Evolutionary conservation across 2,329 filamentous ascomycete species (phyloP).

Genomic region (Ascocoryne sarcoides): DNA sequence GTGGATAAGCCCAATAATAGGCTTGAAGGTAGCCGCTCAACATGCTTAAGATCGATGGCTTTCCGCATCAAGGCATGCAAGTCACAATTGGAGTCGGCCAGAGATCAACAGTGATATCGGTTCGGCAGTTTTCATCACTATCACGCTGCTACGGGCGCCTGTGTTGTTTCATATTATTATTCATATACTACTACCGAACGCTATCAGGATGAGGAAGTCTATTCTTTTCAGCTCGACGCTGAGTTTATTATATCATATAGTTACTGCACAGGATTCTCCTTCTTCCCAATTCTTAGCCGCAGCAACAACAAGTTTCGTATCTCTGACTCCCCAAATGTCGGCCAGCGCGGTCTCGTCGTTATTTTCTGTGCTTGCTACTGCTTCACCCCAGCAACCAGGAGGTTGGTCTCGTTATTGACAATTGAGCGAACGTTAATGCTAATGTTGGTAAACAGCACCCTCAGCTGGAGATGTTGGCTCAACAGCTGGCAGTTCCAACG

Average conservation of each 20-base stretch:
- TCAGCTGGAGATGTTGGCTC: slow-evolving; percentile 26
- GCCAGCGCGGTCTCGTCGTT: slow-evolving; percentile 25
- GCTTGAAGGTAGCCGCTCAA: slow-evolving; percentile 19
- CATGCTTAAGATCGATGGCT: slow-evolving; percentile 15
- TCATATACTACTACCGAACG: slow-evolving; percentile 10
- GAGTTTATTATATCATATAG: slow-evolving; percentile 16
- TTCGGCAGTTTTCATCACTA: not conserved
- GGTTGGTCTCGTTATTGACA: slow-evolving; percentile 6
- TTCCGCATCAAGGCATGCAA: slow-evolving; percentile 11
- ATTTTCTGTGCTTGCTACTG: slow-evolving; percentile 24
- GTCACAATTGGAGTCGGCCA: slow-evolving; percentile 12
- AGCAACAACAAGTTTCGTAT: slow-evolving; percentile 15
- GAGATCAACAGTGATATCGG: slow-evolving; percentile 1
- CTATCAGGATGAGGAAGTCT: slow-evolving; percentile 19
- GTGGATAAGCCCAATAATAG: slow-evolving; percentile 21
- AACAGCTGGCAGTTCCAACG: slow-evolving; percentile 30
- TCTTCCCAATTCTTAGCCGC: slow-evolving; percentile 8
- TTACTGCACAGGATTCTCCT: slow-evolving; percentile 19
- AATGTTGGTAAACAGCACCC: slow-evolving; percentile 10
- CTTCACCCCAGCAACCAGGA: slow-evolving; percentile 23
- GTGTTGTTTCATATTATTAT: slow-evolving; percentile 6
- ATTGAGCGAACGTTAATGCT: not conserved
- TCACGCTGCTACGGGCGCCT: slow-evolving; percentile 12
- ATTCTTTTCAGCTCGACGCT: slow-evolving; percentile 20
- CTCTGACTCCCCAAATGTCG: slow-evolving; percentile 27